phyloP scores from a whole-genome alignment of 2,329 filamentous ascomycete genomes.

The Epichloe sibirici region DNA sequence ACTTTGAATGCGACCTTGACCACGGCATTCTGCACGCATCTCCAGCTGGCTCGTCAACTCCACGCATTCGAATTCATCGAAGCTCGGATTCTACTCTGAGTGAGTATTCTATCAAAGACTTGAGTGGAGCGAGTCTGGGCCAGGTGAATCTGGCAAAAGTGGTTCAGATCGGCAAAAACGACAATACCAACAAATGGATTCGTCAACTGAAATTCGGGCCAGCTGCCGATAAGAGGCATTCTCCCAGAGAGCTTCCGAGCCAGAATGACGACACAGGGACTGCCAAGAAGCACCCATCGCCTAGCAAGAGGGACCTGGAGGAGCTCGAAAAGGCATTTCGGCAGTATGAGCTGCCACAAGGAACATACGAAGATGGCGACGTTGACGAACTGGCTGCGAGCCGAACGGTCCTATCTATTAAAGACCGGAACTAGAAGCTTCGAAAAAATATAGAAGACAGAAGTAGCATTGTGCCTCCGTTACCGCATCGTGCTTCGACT shows the following conservation, averaged over 20 bases:
- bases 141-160: constrained; percentile 8
- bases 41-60: constrained; percentile 27
- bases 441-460: neutral
- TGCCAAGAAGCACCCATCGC: constrained; percentile 33
- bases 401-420: constrained; percentile 8
- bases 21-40: constrained; percentile 24
- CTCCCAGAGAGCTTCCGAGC: neutral
- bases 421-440: constrained; percentile 17
- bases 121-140: constrained; percentile 1
- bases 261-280: constrained; percentile 6
- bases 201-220: constrained; percentile 4
- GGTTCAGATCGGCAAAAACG: constrained; percentile 5
- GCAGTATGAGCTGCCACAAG: constrained; percentile 16
- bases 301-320: constrained; percentile 28
- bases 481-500: neutral
- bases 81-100: neutral
- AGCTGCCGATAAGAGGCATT: neutral
- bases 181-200: neutral
- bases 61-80: constrained; percentile 14
- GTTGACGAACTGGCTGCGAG: constrained; percentile 19
- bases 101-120: neutral
- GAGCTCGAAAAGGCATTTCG: constrained; percentile 24
- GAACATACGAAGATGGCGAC: constrained; percentile 10
- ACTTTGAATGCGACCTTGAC: constrained; percentile 26
- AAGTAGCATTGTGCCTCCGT: neutral